Conservation (phyloP, 164 flowering plant species). For the Brasenia schreberi region DNA sequence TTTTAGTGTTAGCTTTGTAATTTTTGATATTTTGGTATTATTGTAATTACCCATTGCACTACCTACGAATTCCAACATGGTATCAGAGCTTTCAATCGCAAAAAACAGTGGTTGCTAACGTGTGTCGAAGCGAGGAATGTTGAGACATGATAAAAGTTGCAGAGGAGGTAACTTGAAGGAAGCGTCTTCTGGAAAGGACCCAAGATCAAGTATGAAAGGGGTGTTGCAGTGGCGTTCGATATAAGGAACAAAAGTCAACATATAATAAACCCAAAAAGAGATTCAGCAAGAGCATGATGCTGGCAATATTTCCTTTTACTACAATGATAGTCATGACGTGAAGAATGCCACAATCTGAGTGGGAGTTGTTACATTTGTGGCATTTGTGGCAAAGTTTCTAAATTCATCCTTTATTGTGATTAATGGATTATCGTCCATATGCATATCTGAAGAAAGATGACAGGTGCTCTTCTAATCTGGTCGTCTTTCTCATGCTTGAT, state of each 20-base stretch:
- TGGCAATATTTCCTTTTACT: slow-evolving; percentile 39
- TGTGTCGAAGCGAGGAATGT: too few relatives aligned
- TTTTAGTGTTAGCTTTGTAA: too few relatives aligned
- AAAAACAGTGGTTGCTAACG: too few relatives aligned
- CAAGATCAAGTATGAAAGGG: slow-evolving; percentile 82
- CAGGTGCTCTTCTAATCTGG: neutral
- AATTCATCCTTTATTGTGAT: slow-evolving; percentile 41
- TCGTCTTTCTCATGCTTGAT: neutral
- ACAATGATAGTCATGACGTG: slow-evolving; percentile 34
- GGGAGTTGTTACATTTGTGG: slow-evolving; percentile 90
- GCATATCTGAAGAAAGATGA: slow-evolving; percentile 46
- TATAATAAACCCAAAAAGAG: slow-evolving; percentile 49
- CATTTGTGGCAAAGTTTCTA: slow-evolving; percentile 74
- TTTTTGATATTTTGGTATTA: too few relatives aligned
- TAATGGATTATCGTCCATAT: slow-evolving; percentile 38
- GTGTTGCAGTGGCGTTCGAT: slow-evolving; percentile 85
- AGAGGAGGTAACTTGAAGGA: too few relatives aligned
- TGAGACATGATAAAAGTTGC: too few relatives aligned
- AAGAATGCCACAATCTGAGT: slow-evolving; percentile 45
- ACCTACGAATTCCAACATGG: too few relatives aligned
- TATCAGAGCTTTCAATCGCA: too few relatives aligned
- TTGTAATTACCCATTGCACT: too few relatives aligned
- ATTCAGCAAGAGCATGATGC: slow-evolving; percentile 25
- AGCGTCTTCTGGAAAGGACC: too few relatives aligned
- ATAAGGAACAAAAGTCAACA: slow-evolving; percentile 35